Conservation (phyloP, 257 asterid genomes). For the Lantana camara region DNA sequence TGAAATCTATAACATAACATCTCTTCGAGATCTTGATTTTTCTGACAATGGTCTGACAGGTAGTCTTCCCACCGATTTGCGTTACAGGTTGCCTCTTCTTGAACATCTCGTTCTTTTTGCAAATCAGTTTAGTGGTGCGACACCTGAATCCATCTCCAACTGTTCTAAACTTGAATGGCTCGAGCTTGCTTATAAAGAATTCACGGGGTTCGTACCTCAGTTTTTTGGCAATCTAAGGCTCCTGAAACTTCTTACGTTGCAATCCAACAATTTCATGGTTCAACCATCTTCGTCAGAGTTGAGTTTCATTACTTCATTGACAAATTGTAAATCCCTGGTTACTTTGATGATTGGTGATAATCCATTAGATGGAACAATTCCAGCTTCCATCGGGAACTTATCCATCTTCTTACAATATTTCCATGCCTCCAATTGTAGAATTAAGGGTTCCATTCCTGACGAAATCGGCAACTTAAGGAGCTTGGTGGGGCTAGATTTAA, state of each 20-base stretch:
- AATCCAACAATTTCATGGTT: conserved; percentile 20
- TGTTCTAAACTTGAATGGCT: conserved; percentile 18
- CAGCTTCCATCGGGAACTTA: conserved; percentile 27
- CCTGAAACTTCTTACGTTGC: conserved; percentile 27
- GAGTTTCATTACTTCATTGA: conserved; percentile 21
- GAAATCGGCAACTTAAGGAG: too few relatives aligned
- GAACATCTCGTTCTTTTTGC: conserved; percentile 14
- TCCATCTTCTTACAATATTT: conserved; percentile 4
- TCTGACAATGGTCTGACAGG: neutral
- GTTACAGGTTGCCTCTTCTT: conserved; percentile 28
- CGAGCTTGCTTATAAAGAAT: conserved; percentile 12
- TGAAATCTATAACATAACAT: conserved; percentile 12
- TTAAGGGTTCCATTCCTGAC: too few relatives aligned
- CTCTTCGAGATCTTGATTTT: neutral
- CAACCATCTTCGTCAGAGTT: conserved; percentile 14
- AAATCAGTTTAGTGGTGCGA: conserved; percentile 21
- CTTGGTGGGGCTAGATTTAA: too few relatives aligned
- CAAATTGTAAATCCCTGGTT: conserved; percentile 26
- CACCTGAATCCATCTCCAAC: conserved; percentile 33
- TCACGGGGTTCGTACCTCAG: conserved; percentile 34
- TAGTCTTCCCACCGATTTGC: conserved; percentile 27
- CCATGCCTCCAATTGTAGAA: neutral
- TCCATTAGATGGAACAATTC: conserved; percentile 18
- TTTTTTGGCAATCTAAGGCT: conserved; percentile 36
- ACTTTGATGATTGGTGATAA: neutral